A percentile compares a stretch with the other conserved stretches of the same genome.
phyloP scores from a whole-genome alignment of 1,139 yeast species.

The Suhomyces ambrosiae region DNA sequence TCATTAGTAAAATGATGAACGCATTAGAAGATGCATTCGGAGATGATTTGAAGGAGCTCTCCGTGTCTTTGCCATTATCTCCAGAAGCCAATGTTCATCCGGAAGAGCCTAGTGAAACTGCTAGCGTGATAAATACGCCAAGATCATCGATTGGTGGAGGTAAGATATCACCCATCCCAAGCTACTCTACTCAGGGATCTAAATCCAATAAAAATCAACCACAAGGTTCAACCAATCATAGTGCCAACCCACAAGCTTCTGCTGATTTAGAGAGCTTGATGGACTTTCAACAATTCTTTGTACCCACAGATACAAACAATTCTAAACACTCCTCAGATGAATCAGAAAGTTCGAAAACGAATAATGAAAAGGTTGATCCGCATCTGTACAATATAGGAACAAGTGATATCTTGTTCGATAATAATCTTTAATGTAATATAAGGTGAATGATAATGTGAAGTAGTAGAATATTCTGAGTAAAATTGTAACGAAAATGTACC shows the following conservation, averaged over 20 bases:
- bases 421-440: slow-evolving; percentile 16
- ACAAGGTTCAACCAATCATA: not conserved
- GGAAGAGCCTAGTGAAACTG: slow-evolving; percentile 10
- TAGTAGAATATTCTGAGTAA: no score
- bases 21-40: slow-evolving; percentile 16
- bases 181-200: not conserved
- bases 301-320: slow-evolving; percentile 17
- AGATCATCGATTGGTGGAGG: slow-evolving; percentile 7
- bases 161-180: slow-evolving; percentile 1
- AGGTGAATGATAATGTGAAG: slow-evolving; percentile 2
- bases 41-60: slow-evolving; percentile 8
- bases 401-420: slow-evolving; percentile 25
- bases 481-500: no score
- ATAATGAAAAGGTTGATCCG: slow-evolving; percentile 20
- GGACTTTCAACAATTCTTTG: slow-evolving; percentile 25
- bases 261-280: slow-evolving; percentile 20
- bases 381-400: slow-evolving; percentile 25
- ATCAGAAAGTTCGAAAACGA: slow-evolving; percentile 14
- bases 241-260: not conserved
- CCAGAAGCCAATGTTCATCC: slow-evolving; percentile 8
- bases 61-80: slow-evolving; percentile 5
- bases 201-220: not conserved
- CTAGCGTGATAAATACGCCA: slow-evolving; percentile 8
- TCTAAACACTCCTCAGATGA: slow-evolving; percentile 14
- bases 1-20: slow-evolving; percentile 17